Evolutionary conservation across 1,284 basidiomycete species (phyloP), one percentile per base, ranked within the genome.

Genomic region (Rhodotorula sp.): DNA sequence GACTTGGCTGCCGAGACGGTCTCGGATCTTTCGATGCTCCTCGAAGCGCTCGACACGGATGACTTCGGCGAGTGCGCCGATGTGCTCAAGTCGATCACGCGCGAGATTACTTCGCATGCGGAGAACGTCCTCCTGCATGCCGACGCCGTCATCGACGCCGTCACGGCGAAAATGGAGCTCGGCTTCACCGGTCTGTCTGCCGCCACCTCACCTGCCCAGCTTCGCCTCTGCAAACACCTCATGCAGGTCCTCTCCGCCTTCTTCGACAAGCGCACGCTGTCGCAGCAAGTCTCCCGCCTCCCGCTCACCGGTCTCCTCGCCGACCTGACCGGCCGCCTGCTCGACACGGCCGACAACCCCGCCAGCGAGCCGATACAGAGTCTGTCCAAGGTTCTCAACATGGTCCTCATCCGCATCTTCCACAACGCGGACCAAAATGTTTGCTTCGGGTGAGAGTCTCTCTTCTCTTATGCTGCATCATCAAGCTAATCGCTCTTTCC

Each of bases 311-410:
- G 87, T 13, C 81, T 97, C 26, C 82, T 96, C 62, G 90, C 92
- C 76, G 92, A 94, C 80, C 82, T 99, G 69, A 94, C 94, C 0
- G 82, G 92, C 65, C 88, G 94, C 31, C 84, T 99, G 48, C 85
- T 96, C 53, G 91, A 95, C 78, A 94, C 94, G 54, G 93, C 96
- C 94, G 78, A 79, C 73, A 67, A 78, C 76, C 48, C 76, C 31
- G 73, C 65, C 22, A 74, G 77, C 73, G 63, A 78, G 65, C 65
- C 79, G 30, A 79, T 79, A 26, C 75, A 80, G 52, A 78, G 78
- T 80, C 79, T 96, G 75, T 94, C 94, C 28, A 88, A 92, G 68
- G 97, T 96, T 80, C 92, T 99, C 81, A 99, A 99, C 81, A 95
- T 97, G 88, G 94, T 99, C 68, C 90, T 99, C 68, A 84, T 99